Percentiles rank a stretch among this genome's conserved stretches.
phyloP scores from a whole-genome alignment of 169 alveolate species.

The Eimeria falciformis region DNA sequence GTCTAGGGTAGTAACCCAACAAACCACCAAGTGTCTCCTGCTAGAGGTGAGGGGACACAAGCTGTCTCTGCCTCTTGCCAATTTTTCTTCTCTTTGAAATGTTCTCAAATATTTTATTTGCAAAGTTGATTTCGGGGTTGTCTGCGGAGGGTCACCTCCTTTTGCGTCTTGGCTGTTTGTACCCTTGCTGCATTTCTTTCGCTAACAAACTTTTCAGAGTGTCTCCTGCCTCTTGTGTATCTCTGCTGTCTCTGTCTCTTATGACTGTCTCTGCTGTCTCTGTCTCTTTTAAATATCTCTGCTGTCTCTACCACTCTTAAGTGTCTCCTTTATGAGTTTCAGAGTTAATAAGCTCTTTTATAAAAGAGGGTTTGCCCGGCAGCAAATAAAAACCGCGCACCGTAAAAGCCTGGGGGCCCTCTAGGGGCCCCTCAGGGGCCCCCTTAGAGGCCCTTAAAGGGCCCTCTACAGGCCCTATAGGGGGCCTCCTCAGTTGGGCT shows the following conservation, averaged over 20 bases:
- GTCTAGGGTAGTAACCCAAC: too few species aligned
- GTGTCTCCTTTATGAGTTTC: neutral
- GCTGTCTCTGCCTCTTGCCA: too few species aligned
- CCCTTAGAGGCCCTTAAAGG: neutral
- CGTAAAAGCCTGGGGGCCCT: too few species aligned
- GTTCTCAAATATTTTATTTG: too few species aligned
- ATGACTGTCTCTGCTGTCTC: neutral
- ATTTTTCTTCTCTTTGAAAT: too few species aligned
- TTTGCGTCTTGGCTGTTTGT: too few species aligned
- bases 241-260: neutral
- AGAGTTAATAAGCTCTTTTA: neutral
- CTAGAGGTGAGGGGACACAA: too few species aligned
- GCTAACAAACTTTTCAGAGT: neutral
- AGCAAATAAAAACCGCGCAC: neutral
- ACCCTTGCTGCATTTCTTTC: neutral
- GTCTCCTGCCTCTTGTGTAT: neutral
- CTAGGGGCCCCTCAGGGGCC: neutral
- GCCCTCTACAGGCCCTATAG: conserved; percentile 66
- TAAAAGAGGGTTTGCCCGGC: neutral
- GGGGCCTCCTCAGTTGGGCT: conserved; percentile 92
- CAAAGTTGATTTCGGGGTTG: too few species aligned
- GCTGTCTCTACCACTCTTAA: neutral
- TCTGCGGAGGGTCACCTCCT: too few species aligned
- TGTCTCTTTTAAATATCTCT: too few species aligned
- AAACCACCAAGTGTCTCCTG: too few species aligned